Evolutionary conservation across 2,329 filamentous ascomycete species (phyloP).

Genomic region (Clarireedia paspali): DNA sequence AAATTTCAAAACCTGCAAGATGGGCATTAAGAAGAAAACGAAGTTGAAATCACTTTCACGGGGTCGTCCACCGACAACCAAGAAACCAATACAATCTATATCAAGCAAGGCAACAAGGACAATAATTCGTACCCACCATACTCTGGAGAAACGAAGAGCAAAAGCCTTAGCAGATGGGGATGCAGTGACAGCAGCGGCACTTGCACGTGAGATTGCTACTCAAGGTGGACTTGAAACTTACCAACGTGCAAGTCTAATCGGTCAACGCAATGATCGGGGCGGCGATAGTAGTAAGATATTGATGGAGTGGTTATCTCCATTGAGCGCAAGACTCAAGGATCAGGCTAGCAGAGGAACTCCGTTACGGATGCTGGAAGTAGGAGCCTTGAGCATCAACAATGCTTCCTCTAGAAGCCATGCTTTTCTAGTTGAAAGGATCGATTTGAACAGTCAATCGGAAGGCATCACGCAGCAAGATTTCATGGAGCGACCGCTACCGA

Average conservation of each 20-base stretch:
- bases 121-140: slow-evolving; percentile 59
- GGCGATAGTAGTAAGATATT: slow-evolving; percentile 59
- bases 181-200: slow-evolving; percentile 35
- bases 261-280: slow-evolving; percentile 57
- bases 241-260: slow-evolving; percentile 61
- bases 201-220: slow-evolving; percentile 46
- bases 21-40: slow-evolving; percentile 38
- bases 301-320: slow-evolving; percentile 51
- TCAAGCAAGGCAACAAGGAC: slow-evolving; percentile 56
- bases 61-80: slow-evolving; percentile 45
- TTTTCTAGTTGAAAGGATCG: slow-evolving; percentile 76
- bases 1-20: slow-evolving; percentile 21
- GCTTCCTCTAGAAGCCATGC: slow-evolving; percentile 66
- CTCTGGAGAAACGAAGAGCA: slow-evolving; percentile 53
- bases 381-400: slow-evolving; percentile 77
- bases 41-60: slow-evolving; percentile 40
- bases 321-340: slow-evolving; percentile 23
- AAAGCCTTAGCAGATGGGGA: slow-evolving; percentile 51
- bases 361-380: slow-evolving; percentile 76
- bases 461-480: slow-evolving; percentile 88
- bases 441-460: slow-evolving; percentile 77
- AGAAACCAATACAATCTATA: slow-evolving; percentile 46
- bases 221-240: slow-evolving; percentile 57
- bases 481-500: slow-evolving; percentile 75
- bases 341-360: slow-evolving; percentile 19